Base-by-base conservation (phyloP, 2,329 filamentous ascomycete genomes). In the Talaromyces amestolkiae region DNA sequence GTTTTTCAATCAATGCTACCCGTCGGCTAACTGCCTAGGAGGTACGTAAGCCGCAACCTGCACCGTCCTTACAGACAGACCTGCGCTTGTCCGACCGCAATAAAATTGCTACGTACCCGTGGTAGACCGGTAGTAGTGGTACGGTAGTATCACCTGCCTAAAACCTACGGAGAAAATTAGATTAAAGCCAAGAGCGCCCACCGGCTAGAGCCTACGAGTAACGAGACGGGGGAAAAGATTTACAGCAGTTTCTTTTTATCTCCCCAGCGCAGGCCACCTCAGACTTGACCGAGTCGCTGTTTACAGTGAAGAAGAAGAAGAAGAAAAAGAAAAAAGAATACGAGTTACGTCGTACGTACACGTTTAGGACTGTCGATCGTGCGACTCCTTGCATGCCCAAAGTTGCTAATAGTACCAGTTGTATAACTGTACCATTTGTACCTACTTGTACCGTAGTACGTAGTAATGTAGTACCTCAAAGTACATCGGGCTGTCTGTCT, bases 321-420 rank as follows among this genome's bases (percentile, higher is more conserved):
- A 39, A n/a, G 22, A 31, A 31, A 31, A 31, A 31, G 27, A 31
- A 54, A 56, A 39, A 35, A 22, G 11, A 56, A 37, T 56, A 56
- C 53, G 53, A 37, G 53, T 24, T 56, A 19, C 56, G 15, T 31
- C 11, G 33, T 56, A n/a, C 51, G 27, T 37, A 58, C 54, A 43
- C 35, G 54, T 59, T 43, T 43, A 15, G 22, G 56, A 31, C 22
- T 31, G 56, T 43, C 39, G 56, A 41, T 59, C 56, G 15, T 43
- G 24, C 37, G 5, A 31, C 56, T 59, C 56, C 56, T 59, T 59
- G 56, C 56, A 43, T 59, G 53, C n/a, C 11, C 56, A 59, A 45
- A 13, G 27, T 31, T 31, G 27, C 27, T 31, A 31, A 6, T 31
- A 6, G 27, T 31, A 31, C 27, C 27, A 7, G 27, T 31, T 31